Evolutionary conservation across 2,329 filamentous ascomycete species (phyloP).

Genomic region (Bipolaris victoriae): DNA sequence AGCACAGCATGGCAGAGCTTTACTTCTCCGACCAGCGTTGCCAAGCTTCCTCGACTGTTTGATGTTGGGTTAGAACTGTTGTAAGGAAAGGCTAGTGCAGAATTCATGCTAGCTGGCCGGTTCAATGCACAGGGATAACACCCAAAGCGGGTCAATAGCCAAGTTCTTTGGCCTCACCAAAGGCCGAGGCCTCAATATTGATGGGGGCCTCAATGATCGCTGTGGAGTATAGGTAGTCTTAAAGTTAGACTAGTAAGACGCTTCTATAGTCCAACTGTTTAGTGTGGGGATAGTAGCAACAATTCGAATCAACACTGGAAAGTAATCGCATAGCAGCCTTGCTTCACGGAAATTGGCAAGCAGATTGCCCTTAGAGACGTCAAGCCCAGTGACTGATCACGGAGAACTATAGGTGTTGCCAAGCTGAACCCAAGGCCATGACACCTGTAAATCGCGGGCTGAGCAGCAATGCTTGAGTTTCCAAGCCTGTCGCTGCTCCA

Average conservation of each 20-base stretch:
- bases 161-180: conserved; percentile 23
- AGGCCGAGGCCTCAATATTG: conserved; percentile 8
- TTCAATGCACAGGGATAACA: conserved; percentile 14
- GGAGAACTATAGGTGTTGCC: not conserved
- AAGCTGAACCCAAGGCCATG: conserved; percentile 15
- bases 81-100: conserved; percentile 36
- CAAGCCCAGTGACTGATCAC: not conserved
- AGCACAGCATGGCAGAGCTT: conserved; percentile 34
- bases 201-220: conserved; percentile 12
- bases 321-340: not conserved
- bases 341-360: not conserved
- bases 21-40: conserved; percentile 18
- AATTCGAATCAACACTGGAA: no score
- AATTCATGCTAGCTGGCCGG: conserved; percentile 18
- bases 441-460: conserved; percentile 14
- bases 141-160: conserved; percentile 23
- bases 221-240: not conserved
- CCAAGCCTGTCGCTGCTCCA: conserved; percentile 24
- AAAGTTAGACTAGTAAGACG: not conserved
- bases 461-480: conserved; percentile 19
- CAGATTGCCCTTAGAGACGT: not conserved
- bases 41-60: conserved; percentile 41
- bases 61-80: conserved; percentile 44
- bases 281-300: no score
- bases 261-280: not conserved